Evolutionary conservation across 176 grass and related monocot species (phyloP).

Genomic region (Zoysia japonica): DNA sequence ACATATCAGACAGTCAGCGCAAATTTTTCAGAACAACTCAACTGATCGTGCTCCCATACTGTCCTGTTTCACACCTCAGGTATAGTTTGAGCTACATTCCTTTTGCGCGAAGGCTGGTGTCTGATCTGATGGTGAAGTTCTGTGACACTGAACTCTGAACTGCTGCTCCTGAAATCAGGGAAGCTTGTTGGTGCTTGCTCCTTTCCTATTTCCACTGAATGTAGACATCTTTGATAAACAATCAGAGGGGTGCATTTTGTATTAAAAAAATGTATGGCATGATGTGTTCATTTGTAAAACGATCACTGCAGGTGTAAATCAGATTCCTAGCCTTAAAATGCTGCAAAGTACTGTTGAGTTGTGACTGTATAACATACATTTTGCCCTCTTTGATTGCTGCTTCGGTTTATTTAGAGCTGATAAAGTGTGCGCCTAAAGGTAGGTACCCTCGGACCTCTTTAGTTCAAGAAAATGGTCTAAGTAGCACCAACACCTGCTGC

Average conservation of each 20-base stretch:
- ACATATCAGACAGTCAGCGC: neutral
- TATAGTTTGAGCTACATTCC: conserved; percentile 93
- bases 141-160: conserved; percentile 80
- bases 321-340: neutral
- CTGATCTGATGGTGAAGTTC: conserved; percentile 72
- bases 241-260: neutral
- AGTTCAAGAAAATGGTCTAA: too few species aligned
- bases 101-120: conserved; percentile 72
- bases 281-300: conserved; percentile 27
- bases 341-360: neutral
- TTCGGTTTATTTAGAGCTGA: too few species aligned
- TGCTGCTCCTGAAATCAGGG: neutral
- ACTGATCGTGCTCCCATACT: conserved; percentile 22
- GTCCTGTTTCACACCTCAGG: conserved; percentile 45
- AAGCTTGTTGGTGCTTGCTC: neutral
- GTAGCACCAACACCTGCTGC: too few species aligned
- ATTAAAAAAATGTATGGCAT: conserved; percentile 16
- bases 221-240: neutral
- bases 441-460: too few species aligned
- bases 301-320: neutral
- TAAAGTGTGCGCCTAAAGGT: too few species aligned
- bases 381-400: neutral
- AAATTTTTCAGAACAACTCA: conserved; percentile 5
- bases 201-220: conserved; percentile 6
- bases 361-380: neutral